Evolutionary conservation across 805 yeast genomes (phyloP).

Genomic region (Kregervanrija pseudodelftensis): DNA sequence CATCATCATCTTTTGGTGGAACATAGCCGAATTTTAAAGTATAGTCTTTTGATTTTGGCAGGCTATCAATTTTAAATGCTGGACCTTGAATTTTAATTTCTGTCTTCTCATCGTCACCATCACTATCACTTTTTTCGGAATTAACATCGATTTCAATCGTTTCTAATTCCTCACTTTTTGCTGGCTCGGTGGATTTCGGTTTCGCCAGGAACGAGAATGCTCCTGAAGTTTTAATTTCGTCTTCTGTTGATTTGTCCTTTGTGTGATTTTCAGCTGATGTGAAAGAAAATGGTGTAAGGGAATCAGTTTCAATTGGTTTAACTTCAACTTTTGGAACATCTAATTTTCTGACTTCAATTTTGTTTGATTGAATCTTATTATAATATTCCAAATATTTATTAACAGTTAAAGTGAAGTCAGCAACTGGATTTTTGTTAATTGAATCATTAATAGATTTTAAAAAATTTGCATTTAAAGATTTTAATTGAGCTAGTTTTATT

Average conservation of each 20-base stretch:
- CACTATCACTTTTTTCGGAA: constrained; percentile 17
- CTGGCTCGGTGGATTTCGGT: neutral
- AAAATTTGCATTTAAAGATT: constrained; percentile 62
- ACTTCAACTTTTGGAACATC: constrained; percentile 20
- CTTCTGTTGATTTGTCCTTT: neutral
- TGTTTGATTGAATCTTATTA: constrained; percentile 28
- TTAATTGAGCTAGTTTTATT: constrained; percentile 41
- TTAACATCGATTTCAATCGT: constrained; percentile 4
- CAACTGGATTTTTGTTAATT: constrained; percentile 38
- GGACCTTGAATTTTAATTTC: constrained; percentile 69
- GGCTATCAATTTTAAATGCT: constrained; percentile 39
- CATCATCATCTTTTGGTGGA: constrained; percentile 31
- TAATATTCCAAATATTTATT: constrained; percentile 53
- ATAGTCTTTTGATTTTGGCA: constrained; percentile 44
- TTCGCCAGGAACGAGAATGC: neutral
- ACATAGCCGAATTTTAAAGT: constrained; percentile 40
- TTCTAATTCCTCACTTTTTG: neutral
- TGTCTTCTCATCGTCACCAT: constrained; percentile 34
- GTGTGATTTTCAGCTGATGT: neutral
- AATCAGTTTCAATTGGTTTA: constrained; percentile 9
- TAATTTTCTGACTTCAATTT: constrained; percentile 19
- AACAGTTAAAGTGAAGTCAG: constrained; percentile 48
- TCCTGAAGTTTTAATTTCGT: neutral
- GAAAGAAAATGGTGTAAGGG: neutral
- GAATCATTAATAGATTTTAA: constrained; percentile 38